Percentiles rank a stretch among this genome's conserved stretches.
phyloP scores from a whole-genome alignment of 2,329 filamentous ascomycete genomes.

The Hypoxylon sp. region DNA sequence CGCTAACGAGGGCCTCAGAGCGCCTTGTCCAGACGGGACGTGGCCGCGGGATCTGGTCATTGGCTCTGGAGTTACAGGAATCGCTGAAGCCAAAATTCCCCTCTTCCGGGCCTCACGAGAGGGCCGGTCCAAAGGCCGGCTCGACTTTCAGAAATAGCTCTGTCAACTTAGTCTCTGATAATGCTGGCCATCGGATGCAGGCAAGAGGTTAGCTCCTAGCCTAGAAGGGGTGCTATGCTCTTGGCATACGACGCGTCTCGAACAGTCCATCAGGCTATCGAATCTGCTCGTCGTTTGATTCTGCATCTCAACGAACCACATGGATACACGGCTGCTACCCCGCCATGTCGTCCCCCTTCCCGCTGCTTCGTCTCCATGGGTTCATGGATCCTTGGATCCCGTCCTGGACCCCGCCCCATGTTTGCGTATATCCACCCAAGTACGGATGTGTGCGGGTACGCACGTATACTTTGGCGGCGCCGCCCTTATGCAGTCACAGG shows the following conservation, averaged over 20 bases:
- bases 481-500: constrained; percentile 9
- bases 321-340: constrained; percentile 20
- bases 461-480: constrained; percentile 15
- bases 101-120: background rate
- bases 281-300: constrained; percentile 9
- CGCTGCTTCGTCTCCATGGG: background rate
- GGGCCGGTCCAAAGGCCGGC: background rate
- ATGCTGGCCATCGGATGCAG: constrained; percentile 2
- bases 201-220: background rate
- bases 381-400: too few relatives aligned
- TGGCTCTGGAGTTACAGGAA: constrained; percentile 21
- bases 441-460: constrained; percentile 9
- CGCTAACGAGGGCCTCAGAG: constrained; percentile 13
- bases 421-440: background rate
- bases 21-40: too few relatives aligned
- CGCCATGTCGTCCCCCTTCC: constrained; percentile 23
- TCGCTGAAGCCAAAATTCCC: constrained; percentile 1
- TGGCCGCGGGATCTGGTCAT: constrained; percentile 29
- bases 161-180: background rate
- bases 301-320: constrained; percentile 18
- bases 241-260: constrained; percentile 31
- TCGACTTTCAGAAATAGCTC: constrained; percentile 2
- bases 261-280: constrained; percentile 25
- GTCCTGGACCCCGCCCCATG: background rate
- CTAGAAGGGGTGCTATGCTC: constrained; percentile 18